Conservation (phyloP, 169 alveolate species). For the Cryptosporidium parvum region DNA sequence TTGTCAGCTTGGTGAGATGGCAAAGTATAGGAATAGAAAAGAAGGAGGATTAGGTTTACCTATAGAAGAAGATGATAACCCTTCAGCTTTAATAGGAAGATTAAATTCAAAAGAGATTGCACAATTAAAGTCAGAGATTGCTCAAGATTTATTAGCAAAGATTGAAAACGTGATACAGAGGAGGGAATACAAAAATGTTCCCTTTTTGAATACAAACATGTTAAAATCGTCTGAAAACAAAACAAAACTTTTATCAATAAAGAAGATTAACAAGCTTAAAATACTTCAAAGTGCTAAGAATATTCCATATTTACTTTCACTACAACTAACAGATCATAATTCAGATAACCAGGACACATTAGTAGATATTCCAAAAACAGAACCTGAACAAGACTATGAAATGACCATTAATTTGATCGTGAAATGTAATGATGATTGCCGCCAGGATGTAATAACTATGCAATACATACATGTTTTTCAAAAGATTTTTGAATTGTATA, state of each 20-base stretch:
- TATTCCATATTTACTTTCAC: constrained; percentile 63
- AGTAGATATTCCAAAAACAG: background rate
- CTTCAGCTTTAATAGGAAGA: constrained; percentile 14
- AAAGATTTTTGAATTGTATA: constrained; percentile 80
- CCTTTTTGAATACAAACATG: constrained; percentile 47
- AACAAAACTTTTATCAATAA: constrained; percentile 22
- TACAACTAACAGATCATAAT: constrained; percentile 3
- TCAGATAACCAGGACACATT: background rate
- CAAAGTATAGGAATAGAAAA: constrained; percentile 20
- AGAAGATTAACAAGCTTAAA: constrained; percentile 10
- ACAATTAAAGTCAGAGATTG: constrained; percentile 46
- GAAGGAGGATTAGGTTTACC: constrained; percentile 2
- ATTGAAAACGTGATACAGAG: constrained; percentile 18
- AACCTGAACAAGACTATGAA: background rate
- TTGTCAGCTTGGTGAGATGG: constrained; percentile 72
- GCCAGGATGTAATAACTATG: constrained; percentile 89
- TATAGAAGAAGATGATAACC: background rate
- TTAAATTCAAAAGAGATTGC: constrained; percentile 48
- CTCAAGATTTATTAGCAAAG: constrained; percentile 31
- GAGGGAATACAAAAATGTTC: constrained; percentile 29
- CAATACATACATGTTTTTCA: constrained; percentile 84
- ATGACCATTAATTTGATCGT: constrained; percentile 72
- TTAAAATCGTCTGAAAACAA: constrained; percentile 37
- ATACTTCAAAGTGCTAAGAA: constrained; percentile 74
- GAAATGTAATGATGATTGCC: constrained; percentile 88